phyloP scores from a whole-genome alignment of 2,329 filamentous ascomycete genomes.

The Paecilomyces sp. region DNA sequence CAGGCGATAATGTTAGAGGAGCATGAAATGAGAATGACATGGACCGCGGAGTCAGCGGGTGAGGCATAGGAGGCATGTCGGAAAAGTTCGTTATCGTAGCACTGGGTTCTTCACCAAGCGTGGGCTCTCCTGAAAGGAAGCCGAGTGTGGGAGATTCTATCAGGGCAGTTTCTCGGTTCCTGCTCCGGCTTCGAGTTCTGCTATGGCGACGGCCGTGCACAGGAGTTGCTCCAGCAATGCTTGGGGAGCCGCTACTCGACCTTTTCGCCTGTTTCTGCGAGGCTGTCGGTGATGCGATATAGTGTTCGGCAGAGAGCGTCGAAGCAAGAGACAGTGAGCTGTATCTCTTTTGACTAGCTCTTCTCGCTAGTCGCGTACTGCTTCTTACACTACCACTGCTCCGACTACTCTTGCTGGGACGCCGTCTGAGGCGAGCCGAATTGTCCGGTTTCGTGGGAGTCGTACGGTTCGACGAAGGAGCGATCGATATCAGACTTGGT shows the following conservation, averaged over 20 bases:
- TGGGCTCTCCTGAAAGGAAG: background rate
- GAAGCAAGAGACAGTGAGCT: background rate
- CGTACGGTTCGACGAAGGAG: slow-evolving; percentile 13
- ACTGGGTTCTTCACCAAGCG: slow-evolving; percentile 1
- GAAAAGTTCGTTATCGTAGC: slow-evolving; percentile 17
- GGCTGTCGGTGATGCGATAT: background rate
- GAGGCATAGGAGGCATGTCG: slow-evolving; percentile 13
- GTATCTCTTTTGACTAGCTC: background rate
- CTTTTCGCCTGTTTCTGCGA: background rate
- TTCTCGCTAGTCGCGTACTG: background rate
- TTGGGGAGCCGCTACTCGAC: background rate
- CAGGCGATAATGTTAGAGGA: slow-evolving; percentile 11
- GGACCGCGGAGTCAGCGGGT: slow-evolving; percentile 13
- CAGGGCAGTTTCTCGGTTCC: background rate
- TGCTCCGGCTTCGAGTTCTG: background rate
- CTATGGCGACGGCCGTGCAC: background rate
- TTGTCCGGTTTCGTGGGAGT: background rate
- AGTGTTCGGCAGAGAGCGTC: background rate
- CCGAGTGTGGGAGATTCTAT: background rate
- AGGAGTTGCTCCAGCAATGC: background rate
- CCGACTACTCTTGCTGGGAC: background rate
- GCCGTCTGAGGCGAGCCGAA: background rate
- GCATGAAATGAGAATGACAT: slow-evolving; percentile 16
- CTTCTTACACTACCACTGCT: background rate
- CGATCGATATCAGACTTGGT: slow-evolving; percentile 26